Evolutionary conservation across 495 filamentous ascomycete genomes (phyloP).

Genomic region (Chaetomium cochliodes): DNA sequence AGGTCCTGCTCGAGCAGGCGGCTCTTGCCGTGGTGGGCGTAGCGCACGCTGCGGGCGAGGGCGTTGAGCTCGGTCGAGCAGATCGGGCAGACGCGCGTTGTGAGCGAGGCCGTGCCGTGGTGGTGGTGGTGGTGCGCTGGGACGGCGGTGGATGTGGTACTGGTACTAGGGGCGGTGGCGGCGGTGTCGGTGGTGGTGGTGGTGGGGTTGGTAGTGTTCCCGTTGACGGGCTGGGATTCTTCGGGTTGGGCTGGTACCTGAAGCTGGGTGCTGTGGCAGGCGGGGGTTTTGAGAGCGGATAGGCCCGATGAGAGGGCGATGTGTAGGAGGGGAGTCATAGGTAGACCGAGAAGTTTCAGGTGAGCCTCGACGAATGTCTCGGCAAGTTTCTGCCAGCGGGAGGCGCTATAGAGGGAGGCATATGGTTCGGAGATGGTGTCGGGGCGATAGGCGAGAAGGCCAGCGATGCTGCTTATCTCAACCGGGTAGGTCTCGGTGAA

Average conservation of each 20-base stretch:
- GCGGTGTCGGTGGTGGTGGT: slow-evolving; percentile 15
- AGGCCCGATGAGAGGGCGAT: slow-evolving; percentile 88
- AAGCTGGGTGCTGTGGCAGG: slow-evolving; percentile 66
- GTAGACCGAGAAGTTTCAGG: slow-evolving; percentile 82
- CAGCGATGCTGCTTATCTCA: slow-evolving; percentile 71
- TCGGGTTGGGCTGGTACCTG: slow-evolving; percentile 3
- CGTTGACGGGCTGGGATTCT: slow-evolving; percentile 30
- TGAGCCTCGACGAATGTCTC: slow-evolving; percentile 81
- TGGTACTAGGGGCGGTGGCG: not conserved
- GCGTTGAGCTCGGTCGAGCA: slow-evolving; percentile 93
- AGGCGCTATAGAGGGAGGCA: slow-evolving; percentile 61
- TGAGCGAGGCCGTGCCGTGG: slow-evolving; percentile 39
- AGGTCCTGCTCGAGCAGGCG: slow-evolving; percentile 77
- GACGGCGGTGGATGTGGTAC: not conserved
- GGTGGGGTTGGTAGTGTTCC: slow-evolving; percentile 15
- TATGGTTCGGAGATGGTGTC: slow-evolving; percentile 50
- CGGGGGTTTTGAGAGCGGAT: slow-evolving; percentile 91
- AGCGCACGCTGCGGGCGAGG: slow-evolving; percentile 81
- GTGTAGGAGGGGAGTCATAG: slow-evolving; percentile 79
- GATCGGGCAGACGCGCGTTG: slow-evolving; percentile 75
- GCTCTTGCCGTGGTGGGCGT: slow-evolving; percentile 91
- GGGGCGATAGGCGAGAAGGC: slow-evolving; percentile 72
- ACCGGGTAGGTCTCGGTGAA: slow-evolving; percentile 63
- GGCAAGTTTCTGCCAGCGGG: slow-evolving; percentile 75
- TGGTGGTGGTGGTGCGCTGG: slow-evolving; percentile 14